These are phyloP conservation scores for Candida frijolesensis DNA, from an alignment of 1,139 yeast species.

Conservation along the genomic window DNA sequence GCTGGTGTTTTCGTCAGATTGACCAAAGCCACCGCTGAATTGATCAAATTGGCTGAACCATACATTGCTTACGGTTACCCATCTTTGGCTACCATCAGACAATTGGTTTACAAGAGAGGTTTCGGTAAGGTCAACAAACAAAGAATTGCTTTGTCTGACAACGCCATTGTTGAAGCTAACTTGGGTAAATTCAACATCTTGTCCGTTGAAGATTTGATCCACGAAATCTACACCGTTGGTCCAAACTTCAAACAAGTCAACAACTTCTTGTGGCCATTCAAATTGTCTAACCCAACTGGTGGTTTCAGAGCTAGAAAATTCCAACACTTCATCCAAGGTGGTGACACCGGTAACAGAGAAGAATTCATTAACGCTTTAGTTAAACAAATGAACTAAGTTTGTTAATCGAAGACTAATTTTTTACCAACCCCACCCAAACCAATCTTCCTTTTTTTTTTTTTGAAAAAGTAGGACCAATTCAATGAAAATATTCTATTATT, in stretches of 20 bases:
- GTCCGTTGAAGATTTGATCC: constrained; percentile 96
- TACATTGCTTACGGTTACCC: constrained; percentile 99
- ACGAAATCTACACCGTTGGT: constrained; percentile 98
- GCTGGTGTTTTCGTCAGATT: constrained; percentile 97
- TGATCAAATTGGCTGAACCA: constrained; percentile 97
- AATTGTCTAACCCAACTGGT: constrained; percentile 98
- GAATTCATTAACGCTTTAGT: constrained; percentile 97
- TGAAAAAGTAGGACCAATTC: constrained; percentile 7
- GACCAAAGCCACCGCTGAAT: constrained; percentile 98
- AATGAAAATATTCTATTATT: not conserved
- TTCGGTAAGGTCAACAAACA: constrained; percentile 99
- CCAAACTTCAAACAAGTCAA: constrained; percentile 99
- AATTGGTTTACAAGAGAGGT: constrained; percentile 99
- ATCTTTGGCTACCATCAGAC: constrained; percentile 92
- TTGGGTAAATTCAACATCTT: constrained; percentile 97
- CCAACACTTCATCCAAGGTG: constrained; percentile 99
- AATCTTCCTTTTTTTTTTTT: constrained; percentile 5
- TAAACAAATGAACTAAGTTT: constrained; percentile 87
- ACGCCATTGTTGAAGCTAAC: constrained; percentile 88
- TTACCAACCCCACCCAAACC: not conserved
- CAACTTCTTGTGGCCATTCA: constrained; percentile 99
- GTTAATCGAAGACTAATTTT: constrained; percentile 2
- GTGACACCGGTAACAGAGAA: constrained; percentile 99
- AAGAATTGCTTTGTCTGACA: constrained; percentile 93
- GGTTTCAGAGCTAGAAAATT: constrained; percentile 99